These are phyloP conservation scores for Microcera coccophila DNA, from an alignment of 2,329 filamentous ascomycete genomes.

Conservation along the genomic window DNA sequence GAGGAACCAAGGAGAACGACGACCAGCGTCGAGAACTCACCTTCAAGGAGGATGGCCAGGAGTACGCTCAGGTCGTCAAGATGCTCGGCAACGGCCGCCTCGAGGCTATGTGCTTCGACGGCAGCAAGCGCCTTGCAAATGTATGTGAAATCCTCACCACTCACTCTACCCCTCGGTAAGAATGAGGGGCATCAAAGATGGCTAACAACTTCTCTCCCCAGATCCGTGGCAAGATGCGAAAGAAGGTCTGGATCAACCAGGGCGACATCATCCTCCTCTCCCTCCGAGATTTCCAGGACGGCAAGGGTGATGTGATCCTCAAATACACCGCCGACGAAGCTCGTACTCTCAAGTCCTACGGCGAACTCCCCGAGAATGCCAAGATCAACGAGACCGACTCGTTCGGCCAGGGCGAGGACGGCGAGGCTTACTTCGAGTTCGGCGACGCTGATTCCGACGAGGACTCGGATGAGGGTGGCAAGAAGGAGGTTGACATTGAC, in stretches of 20 bases:
- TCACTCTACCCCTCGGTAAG: constrained; percentile 4
- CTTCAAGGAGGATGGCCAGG: constrained; percentile 98
- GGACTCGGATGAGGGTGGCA: constrained; percentile 53
- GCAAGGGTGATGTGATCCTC: constrained; percentile 94
- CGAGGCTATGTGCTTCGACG: constrained; percentile 92
- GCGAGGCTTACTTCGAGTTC: constrained; percentile 97
- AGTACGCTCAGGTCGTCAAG: constrained; percentile 59
- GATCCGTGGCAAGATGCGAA: constrained; percentile 87
- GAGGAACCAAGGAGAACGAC: constrained; percentile 99
- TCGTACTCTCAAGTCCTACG: constrained; percentile 90
- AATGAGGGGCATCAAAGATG: background rate
- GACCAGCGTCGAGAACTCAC: constrained; percentile 98
- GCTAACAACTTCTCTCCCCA: constrained; percentile 56
- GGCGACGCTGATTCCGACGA: constrained; percentile 76
- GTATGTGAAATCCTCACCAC: constrained; percentile 26
- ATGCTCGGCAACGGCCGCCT: constrained; percentile 95
- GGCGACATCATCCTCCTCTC: constrained; percentile 88
- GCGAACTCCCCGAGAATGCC: constrained; percentile 91
- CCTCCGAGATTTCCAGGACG: constrained; percentile 88
- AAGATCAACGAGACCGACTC: constrained; percentile 99
- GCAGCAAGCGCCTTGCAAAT: constrained; percentile 47
- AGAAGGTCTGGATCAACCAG: constrained; percentile 99
- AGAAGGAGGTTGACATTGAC: constrained; percentile 88
- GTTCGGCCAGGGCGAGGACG: constrained; percentile 85
- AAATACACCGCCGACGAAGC: constrained; percentile 98